phyloP scores from a whole-genome alignment of 23 red algal genomes.

The Gracilaria caudata region DNA sequence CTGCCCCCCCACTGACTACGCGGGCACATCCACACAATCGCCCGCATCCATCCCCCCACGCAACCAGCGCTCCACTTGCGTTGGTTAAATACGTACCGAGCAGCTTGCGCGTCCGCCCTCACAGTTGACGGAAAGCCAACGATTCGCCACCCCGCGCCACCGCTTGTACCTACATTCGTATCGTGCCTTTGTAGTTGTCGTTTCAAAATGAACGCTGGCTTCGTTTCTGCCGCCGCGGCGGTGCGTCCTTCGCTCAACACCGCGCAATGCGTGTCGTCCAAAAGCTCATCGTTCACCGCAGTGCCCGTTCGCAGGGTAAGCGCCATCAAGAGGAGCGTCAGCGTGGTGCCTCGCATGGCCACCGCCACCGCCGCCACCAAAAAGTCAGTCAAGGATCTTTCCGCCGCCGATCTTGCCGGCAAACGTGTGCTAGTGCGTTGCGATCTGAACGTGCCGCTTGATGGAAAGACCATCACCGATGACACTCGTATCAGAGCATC shows the following conservation, averaged over 20 bases:
- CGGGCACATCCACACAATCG: too few relatives aligned
- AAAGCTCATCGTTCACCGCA: slow-evolving; percentile 4
- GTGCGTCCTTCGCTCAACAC: slow-evolving; percentile 18
- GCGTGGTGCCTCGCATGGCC: slow-evolving; percentile 45
- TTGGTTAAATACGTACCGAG: not conserved
- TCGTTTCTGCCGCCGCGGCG: slow-evolving; percentile 42
- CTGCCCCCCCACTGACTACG: too few relatives aligned
- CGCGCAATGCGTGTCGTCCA: slow-evolving; percentile 22
- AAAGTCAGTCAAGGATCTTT: slow-evolving; percentile 93
- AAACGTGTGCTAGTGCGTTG: slow-evolving; percentile 95
- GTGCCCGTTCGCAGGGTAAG: slow-evolving; percentile 45
- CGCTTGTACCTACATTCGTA: too few relatives aligned
- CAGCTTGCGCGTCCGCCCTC: not conserved
- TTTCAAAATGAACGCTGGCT: slow-evolving; percentile 51
- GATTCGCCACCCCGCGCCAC: not conserved
- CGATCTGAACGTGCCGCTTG: slow-evolving; percentile 98
- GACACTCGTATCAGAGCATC: slow-evolving; percentile 97
- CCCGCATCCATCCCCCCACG: not conserved
- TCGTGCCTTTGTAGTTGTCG: not conserved
- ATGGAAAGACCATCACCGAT: slow-evolving; percentile 98
- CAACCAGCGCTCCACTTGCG: too few relatives aligned
- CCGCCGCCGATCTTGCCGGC: slow-evolving; percentile 76
- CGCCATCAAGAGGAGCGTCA: not conserved
- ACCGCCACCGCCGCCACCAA: slow-evolving; percentile 69
- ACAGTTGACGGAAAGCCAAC: not conserved